These are phyloP conservation scores for Penstemon eatonii DNA, from an alignment of 257 asterid species.

Conservation along the genomic window DNA sequence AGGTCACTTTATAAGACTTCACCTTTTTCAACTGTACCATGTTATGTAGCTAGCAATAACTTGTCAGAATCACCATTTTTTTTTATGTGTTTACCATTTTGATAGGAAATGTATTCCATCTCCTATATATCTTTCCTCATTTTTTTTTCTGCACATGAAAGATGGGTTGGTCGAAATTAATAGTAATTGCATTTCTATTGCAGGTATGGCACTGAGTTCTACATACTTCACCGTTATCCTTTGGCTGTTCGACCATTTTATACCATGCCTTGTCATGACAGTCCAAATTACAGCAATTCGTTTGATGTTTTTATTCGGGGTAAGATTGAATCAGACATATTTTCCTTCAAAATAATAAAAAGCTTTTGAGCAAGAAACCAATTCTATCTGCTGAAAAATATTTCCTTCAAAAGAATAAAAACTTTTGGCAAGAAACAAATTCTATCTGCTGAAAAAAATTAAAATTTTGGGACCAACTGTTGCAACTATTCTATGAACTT, in stretches of 20 bases:
- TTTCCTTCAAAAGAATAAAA: background rate
- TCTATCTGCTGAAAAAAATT: background rate
- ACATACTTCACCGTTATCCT: slow-evolving; percentile 92
- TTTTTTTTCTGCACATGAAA: background rate
- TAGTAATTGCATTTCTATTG: slow-evolving; percentile 17
- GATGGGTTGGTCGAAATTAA: background rate
- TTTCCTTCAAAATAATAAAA: background rate
- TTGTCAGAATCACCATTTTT: background rate
- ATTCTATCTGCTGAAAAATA: background rate
- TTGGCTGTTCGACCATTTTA: slow-evolving; percentile 85
- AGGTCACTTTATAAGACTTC: background rate
- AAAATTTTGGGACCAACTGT: too few species aligned
- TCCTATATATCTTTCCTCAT: background rate
- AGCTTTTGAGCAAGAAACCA: background rate
- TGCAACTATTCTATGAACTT: background rate
- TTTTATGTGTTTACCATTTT: background rate
- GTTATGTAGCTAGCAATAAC: background rate
- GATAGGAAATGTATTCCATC: background rate
- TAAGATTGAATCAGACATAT: slow-evolving; percentile 23
- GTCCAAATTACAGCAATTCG: slow-evolving; percentile 69
- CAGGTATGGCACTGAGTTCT: slow-evolving; percentile 92
- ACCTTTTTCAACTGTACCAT: slow-evolving; percentile 4
- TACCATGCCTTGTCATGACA: slow-evolving; percentile 84
- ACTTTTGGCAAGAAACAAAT: background rate
- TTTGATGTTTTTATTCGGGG: slow-evolving; percentile 92